Conservation (phyloP, 1,139 yeast species). For the Pichia kudriavzevii region DNA sequence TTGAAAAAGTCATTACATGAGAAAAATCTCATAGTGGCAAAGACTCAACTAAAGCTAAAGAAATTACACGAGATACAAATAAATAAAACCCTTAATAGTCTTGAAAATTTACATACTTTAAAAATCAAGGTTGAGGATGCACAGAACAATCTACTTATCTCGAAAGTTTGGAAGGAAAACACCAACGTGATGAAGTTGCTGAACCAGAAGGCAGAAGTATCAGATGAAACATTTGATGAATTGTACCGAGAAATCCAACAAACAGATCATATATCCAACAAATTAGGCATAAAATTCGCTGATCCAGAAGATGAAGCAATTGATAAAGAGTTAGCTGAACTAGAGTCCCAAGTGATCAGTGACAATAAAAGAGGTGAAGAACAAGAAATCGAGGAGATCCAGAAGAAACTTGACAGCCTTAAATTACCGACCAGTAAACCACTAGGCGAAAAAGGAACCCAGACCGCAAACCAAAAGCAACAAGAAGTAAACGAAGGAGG, state of each 20-base stretch:
- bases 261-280: slow-evolving; percentile 27
- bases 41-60: slow-evolving; percentile 20
- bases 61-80: slow-evolving; percentile 26
- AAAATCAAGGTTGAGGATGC: slow-evolving; percentile 40
- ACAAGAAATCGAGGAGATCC: slow-evolving; percentile 5
- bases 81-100: slow-evolving; percentile 24
- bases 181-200: slow-evolving; percentile 31
- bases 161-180: slow-evolving; percentile 31
- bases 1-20: slow-evolving; percentile 13
- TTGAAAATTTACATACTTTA: slow-evolving; percentile 31
- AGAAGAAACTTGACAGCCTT: slow-evolving; percentile 9
- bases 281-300: slow-evolving; percentile 22
- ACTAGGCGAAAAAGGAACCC: neutral
- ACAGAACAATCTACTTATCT: slow-evolving; percentile 30
- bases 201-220: slow-evolving; percentile 24
- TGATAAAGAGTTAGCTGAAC: slow-evolving; percentile 21
- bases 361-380: slow-evolving; percentile 2
- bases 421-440: slow-evolving; percentile 10
- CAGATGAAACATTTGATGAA: slow-evolving; percentile 31
- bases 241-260: slow-evolving; percentile 27
- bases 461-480: neutral
- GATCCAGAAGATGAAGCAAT: slow-evolving; percentile 18
- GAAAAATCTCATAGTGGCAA: slow-evolving; percentile 18
- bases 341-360: slow-evolving; percentile 13
- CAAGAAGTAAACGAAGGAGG: neutral